Conservation (phyloP, 495 filamentous ascomycete genomes). For the Penicillium salamii region DNA sequence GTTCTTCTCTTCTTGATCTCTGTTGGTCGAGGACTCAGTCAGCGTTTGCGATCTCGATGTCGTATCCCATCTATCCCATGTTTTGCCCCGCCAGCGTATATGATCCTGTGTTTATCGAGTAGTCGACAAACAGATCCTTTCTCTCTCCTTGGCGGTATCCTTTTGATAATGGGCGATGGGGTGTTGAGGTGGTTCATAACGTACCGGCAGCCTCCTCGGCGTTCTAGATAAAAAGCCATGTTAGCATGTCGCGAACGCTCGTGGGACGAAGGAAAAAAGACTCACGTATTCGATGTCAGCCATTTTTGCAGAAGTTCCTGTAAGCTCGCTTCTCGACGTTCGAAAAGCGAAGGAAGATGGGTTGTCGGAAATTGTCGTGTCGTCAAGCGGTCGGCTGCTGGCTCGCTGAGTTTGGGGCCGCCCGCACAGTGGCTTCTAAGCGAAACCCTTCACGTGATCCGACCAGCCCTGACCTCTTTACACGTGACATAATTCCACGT, state of each 20-base stretch:
- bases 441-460: too few species aligned
- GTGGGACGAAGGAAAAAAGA: slow-evolving; percentile 26
- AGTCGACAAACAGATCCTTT: background rate
- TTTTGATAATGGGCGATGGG: slow-evolving; percentile 8
- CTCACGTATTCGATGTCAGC: slow-evolving; percentile 90
- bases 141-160: background rate
- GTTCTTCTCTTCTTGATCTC: slow-evolving; percentile 99
- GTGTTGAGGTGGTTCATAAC: slow-evolving; percentile 30
- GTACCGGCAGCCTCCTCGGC: slow-evolving; percentile 91
- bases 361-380: slow-evolving; percentile 46
- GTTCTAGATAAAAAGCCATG: slow-evolving; percentile 55
- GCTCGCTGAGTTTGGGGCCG: slow-evolving; percentile 33
- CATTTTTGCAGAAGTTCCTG: slow-evolving; percentile 70
- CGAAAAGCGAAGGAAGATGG: slow-evolving; percentile 50
- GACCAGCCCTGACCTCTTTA: too few species aligned
- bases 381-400: slow-evolving; percentile 38
- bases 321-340: slow-evolving; percentile 49
- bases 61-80: slow-evolving; percentile 25
- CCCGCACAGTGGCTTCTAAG: too few species aligned
- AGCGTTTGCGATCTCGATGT: slow-evolving; percentile 32
- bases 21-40: slow-evolving; percentile 41
- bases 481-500: too few species aligned
- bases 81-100: slow-evolving; percentile 5
- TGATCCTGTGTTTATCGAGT: background rate
- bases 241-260: slow-evolving; percentile 33